Evolutionary conservation across 345 rosid species (phyloP).

Genomic region (Melaleuca quinquenervia): DNA sequence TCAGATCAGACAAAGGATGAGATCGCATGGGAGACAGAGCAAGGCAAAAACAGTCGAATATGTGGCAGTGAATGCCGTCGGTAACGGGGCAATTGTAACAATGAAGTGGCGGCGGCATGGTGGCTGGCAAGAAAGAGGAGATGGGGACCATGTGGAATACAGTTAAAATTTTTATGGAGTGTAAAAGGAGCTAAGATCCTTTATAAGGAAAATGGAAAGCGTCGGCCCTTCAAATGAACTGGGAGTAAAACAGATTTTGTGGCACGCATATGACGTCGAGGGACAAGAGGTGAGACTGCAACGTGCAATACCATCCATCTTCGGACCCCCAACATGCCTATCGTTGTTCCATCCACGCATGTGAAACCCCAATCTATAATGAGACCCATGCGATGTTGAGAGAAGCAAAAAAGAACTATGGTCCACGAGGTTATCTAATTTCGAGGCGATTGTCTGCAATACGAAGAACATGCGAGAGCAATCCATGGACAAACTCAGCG

Average conservation of each 20-base stretch:
- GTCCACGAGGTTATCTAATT: neutral
- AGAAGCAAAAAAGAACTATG: neutral
- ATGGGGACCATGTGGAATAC: neutral
- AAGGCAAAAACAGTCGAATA: neutral
- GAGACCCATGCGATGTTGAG: neutral
- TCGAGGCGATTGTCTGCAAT: neutral
- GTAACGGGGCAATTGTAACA: neutral
- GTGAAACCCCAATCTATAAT: neutral
- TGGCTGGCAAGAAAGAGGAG: neutral
- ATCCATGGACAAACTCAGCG: neutral
- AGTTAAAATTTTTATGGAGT: neutral
- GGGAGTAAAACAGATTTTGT: neutral
- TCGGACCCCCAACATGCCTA: neutral
- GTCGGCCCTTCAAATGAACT: neutral
- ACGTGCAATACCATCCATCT: neutral
- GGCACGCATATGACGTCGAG: neutral
- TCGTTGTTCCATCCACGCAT: neutral
- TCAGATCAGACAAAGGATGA: neutral
- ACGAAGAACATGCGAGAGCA: neutral
- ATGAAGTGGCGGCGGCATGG: neutral
- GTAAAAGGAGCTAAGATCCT: neutral
- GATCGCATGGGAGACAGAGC: neutral
- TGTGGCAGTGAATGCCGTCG: neutral
- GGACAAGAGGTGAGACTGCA: neutral
- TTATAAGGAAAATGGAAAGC: neutral